phyloP scores from a whole-genome alignment of 495 filamentous ascomycete genomes.

The Achaetomiella virescens region DNA sequence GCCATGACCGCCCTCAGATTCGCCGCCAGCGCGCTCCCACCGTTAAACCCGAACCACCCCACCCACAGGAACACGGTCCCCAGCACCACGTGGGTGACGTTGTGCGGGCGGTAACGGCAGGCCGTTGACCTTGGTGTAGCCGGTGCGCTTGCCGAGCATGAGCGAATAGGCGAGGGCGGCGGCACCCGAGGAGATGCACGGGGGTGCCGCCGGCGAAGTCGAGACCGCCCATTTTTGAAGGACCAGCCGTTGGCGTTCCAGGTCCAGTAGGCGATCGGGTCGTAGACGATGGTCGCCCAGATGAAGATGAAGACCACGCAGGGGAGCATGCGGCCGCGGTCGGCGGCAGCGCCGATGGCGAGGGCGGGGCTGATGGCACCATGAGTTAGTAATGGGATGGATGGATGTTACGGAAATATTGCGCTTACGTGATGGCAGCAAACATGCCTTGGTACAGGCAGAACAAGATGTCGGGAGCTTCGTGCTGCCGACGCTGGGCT shows the following conservation, averaged over 20 bases:
- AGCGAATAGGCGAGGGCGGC: constrained; percentile 87
- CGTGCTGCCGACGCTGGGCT: constrained; percentile 73
- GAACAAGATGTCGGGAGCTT: constrained; percentile 83
- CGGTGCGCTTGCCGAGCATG: constrained; percentile 85
- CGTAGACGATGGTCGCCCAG: constrained; percentile 92
- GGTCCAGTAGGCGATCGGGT: constrained; percentile 96
- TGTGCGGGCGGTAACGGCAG: constrained; percentile 96
- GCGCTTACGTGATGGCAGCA: constrained; percentile 73
- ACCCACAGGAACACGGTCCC: constrained; percentile 99
- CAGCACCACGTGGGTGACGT: constrained; percentile 93
- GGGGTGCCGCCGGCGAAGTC: constrained; percentile 97
- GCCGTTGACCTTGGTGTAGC: constrained; percentile 73
- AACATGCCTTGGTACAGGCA: constrained; percentile 98
- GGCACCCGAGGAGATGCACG: constrained; percentile 85
- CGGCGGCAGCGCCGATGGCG: constrained; percentile 85
- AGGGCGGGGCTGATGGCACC: constrained; percentile 59
- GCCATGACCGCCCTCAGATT: constrained; percentile 84
- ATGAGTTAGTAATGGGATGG: neutral
- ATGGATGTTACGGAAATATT: neutral
- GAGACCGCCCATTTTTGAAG: constrained; percentile 71
- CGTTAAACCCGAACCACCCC: constrained; percentile 99
- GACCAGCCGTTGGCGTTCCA: constrained; percentile 91
- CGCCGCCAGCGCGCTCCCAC: constrained; percentile 80
- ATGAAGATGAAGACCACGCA: constrained; percentile 94
- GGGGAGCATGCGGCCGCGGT: constrained; percentile 90